Conservation (phyloP, 169 alveolate genomes). For the Plasmodium chabaudi region DNA sequence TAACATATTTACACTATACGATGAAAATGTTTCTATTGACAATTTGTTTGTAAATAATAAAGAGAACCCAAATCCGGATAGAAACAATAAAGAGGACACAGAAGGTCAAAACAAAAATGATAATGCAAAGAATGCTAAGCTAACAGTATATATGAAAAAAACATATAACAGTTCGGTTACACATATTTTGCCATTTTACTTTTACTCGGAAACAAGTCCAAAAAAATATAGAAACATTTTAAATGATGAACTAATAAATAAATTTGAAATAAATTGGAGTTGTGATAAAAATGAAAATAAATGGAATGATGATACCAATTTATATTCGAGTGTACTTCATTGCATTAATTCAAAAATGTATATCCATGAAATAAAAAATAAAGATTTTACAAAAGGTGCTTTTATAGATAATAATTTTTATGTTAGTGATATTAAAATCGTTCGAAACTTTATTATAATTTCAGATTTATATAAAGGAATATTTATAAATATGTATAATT, state of each 20-base stretch:
- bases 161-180: conserved; percentile 56
- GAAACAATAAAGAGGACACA: background rate
- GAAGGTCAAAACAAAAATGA: background rate
- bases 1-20: conserved; percentile 8
- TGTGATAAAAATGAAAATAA: background rate
- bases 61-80: no score
- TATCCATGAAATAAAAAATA: conserved; percentile 48
- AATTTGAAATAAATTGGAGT: conserved; percentile 12
- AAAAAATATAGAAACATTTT: background rate
- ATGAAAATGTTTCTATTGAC: background rate
- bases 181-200: conserved; percentile 35
- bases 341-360: conserved; percentile 34
- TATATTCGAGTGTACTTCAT: conserved; percentile 27
- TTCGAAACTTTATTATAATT: conserved; percentile 33
- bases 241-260: background rate
- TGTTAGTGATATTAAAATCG: conserved; percentile 49
- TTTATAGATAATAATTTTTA: conserved; percentile 55
- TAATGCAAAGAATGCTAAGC: conserved; percentile 9
- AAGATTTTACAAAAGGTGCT: conserved; percentile 67
- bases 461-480: conserved; percentile 60
- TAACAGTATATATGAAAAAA: conserved; percentile 29
- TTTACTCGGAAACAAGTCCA: conserved; percentile 11
- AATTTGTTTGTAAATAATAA: background rate
- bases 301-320: background rate
- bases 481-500: conserved; percentile 54